A percentile compares a stretch with the other conserved stretches of the same genome.
Evolutionary conservation across 225 moss, liverwort and hornwort genomes (phyloP).

Genomic region (Physcomitrellopsis africana): DNA sequence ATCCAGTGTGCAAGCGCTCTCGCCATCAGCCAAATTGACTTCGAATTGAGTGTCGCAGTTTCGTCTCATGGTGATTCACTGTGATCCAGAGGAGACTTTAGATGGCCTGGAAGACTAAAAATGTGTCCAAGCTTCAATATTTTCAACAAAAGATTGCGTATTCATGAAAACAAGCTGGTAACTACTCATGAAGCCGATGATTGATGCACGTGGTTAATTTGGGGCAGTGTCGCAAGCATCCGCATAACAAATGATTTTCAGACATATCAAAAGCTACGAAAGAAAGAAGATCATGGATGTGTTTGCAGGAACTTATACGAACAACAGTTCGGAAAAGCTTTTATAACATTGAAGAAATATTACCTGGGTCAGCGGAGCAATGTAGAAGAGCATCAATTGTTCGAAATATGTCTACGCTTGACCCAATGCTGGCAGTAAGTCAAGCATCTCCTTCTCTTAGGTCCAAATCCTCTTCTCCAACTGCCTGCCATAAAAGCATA

Average conservation of each 20-base stretch:
- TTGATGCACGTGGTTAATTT: too few species aligned
- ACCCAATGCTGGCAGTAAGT: conserved; percentile 59
- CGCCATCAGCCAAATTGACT: conserved; percentile 67
- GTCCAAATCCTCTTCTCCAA: conserved; percentile 57
- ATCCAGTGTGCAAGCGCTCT: conserved; percentile 72
- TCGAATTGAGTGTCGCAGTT: conserved; percentile 61
- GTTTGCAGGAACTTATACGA: neutral
- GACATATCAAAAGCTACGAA: too few species aligned
- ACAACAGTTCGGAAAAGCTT: neutral
- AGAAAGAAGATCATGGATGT: too few species aligned
- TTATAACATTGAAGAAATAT: neutral
- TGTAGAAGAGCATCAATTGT: conserved; percentile 57
- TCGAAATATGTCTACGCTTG: conserved; percentile 69
- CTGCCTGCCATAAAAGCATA: conserved; percentile 22
- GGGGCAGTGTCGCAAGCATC: too few species aligned
- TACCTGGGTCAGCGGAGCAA: conserved; percentile 63
- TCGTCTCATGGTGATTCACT: conserved; percentile 67
- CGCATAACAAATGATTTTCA: too few species aligned
- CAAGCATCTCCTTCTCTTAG: conserved; percentile 55
- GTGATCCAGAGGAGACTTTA: conserved; percentile 62
- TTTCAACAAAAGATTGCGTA: neutral
- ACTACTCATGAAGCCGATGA: neutral
- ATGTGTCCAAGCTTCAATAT: neutral
- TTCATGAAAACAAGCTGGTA: neutral
- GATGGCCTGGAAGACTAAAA: conserved; percentile 40